Conservation (phyloP, 768 basidiomycete species). For the Roridomyces roridus region DNA sequence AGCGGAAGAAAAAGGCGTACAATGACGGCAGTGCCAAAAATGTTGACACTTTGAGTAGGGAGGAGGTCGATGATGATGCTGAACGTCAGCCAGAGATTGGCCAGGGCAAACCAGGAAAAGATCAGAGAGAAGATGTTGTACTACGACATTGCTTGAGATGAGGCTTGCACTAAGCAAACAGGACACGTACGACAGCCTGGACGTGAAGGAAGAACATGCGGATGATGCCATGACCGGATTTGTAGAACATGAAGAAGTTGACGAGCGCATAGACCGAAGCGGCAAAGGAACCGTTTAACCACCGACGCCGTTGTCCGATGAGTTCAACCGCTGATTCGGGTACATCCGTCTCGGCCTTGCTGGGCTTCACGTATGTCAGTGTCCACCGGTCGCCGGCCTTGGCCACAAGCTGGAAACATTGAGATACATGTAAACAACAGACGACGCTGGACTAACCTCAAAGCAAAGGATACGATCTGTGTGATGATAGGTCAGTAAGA, state of each 20-base stretch:
- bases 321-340: conserved; percentile 91
- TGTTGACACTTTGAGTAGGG: conserved; percentile 51
- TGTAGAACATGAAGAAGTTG: conserved; percentile 90
- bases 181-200: conserved; percentile 80
- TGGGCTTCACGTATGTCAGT: conserved; percentile 89
- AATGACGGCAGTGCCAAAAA: conserved; percentile 76
- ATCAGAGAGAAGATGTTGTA: conserved; percentile 86
- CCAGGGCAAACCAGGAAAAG: conserved; percentile 93
- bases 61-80: conserved; percentile 92
- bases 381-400: conserved; percentile 90
- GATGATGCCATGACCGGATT: conserved; percentile 83
- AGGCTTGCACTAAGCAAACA: neutral
- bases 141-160: conserved; percentile 39
- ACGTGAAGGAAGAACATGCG: conserved; percentile 98
- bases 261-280: conserved; percentile 93
- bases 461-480: conserved; percentile 95
- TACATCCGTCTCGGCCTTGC: conserved; percentile 97
- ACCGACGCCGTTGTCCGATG: conserved; percentile 94
- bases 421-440: too few species aligned
- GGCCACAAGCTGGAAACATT: conserved; percentile 64
- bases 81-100: conserved; percentile 96
- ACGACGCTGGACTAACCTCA: conserved; percentile 44
- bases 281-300: conserved; percentile 96
- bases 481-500: conserved; percentile 56
- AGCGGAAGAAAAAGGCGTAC: conserved; percentile 50